phyloP scores from a whole-genome alignment of 2,329 filamentous ascomycete species.

The Cladophialophora psammophila region DNA sequence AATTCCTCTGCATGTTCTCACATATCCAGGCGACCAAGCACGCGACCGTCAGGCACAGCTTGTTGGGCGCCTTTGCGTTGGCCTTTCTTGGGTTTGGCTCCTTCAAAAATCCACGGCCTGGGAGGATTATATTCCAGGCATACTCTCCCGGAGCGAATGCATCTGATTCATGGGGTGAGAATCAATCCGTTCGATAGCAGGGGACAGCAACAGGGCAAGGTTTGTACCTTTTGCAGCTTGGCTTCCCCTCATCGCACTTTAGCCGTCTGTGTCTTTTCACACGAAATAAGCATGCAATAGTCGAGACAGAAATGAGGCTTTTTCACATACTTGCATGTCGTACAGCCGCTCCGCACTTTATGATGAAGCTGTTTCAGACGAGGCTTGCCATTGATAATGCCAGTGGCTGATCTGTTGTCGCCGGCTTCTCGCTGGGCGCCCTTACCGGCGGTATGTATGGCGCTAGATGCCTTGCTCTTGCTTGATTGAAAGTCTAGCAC shows the following conservation, averaged over 20 bases:
- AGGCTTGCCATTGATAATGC: not conserved
- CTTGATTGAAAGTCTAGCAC: not conserved
- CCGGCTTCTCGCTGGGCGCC: not conserved
- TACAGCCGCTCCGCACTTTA: conserved; percentile 22
- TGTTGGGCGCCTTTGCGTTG: conserved; percentile 4
- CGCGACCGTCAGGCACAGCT: conserved; percentile 10
- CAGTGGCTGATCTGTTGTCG: not conserved
- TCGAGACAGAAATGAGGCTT: not conserved
- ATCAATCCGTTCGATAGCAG: not conserved
- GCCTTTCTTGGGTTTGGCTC: conserved; percentile 9
- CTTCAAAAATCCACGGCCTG: conserved; percentile 21
- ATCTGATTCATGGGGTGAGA: conserved; percentile 7
- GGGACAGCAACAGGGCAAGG: not conserved
- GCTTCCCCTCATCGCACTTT: conserved; percentile 25
- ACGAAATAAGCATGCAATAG: not conserved
- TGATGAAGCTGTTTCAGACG: conserved; percentile 15
- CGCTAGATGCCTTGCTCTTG: not conserved
- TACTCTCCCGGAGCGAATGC: not conserved
- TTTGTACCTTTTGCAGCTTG: conserved; percentile 18
- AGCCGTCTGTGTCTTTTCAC: conserved; percentile 15
- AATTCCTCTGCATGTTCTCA: conserved; percentile 20
- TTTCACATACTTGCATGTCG: conserved; percentile 19
- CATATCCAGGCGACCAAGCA: conserved; percentile 24
- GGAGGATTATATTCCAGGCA: conserved; percentile 20
- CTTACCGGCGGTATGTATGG: not conserved